Conservation (phyloP, 805 yeast species). For the Nakazawaea molendinolei region DNA sequence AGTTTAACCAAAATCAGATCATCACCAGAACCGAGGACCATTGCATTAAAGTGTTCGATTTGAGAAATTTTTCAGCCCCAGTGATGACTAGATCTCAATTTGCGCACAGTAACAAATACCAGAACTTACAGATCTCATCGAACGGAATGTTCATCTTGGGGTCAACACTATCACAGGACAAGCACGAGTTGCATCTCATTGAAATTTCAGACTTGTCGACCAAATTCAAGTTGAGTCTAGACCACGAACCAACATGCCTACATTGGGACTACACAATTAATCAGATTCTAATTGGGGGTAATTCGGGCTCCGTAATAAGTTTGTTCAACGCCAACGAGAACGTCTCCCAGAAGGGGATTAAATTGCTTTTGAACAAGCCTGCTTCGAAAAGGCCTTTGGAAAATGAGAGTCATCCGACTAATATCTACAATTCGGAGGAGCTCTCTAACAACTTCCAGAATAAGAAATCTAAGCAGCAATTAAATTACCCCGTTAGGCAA, state of each 20-base stretch:
- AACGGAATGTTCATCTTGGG: slow-evolving; percentile 8
- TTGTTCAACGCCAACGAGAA: slow-evolving; percentile 16
- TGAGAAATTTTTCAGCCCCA: slow-evolving; percentile 16
- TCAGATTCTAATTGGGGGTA: slow-evolving; percentile 19
- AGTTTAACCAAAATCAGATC: slow-evolving; percentile 8
- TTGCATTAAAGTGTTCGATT: slow-evolving; percentile 18
- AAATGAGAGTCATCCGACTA: neutral
- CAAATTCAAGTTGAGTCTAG: slow-evolving; percentile 8
- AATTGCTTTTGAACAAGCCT: slow-evolving; percentile 15
- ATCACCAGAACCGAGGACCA: slow-evolving; percentile 7
- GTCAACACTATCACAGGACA: neutral
- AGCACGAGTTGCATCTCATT: slow-evolving; percentile 1
- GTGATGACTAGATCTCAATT: slow-evolving; percentile 13
- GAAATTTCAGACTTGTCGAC: slow-evolving; percentile 14
- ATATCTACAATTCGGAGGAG: slow-evolving; percentile 4
- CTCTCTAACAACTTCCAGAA: neutral
- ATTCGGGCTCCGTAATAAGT: slow-evolving; percentile 12
- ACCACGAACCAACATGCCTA: slow-evolving; percentile 13
- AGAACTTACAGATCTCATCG: slow-evolving; percentile 11
- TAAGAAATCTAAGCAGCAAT: neutral
- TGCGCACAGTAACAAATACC: slow-evolving; percentile 9
- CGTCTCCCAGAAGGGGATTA: slow-evolving; percentile 17
- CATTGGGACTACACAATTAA: slow-evolving; percentile 18
- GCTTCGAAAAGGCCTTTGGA: slow-evolving; percentile 15
- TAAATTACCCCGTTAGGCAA: neutral